phyloP scores from a whole-genome alignment of 345 rosid genomes.

The Raphanus sativus region DNA sequence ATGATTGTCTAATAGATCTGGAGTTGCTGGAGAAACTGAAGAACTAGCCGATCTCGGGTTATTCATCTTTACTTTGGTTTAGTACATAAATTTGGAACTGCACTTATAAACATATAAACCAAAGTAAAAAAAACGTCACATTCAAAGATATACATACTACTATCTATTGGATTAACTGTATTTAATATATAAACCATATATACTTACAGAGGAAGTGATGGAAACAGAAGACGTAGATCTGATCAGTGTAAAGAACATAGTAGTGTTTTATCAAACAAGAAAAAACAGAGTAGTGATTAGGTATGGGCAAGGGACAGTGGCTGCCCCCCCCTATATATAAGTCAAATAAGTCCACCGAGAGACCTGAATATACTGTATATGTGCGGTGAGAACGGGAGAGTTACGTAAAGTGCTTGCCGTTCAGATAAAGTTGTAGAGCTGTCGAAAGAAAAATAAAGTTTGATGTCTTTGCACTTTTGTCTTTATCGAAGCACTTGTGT shows the following conservation, averaged over 20 bases:
- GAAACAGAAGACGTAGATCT: conserved; percentile 28
- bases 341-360: conserved; percentile 4
- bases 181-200: neutral
- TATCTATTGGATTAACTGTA: neutral
- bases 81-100: conserved; percentile 3
- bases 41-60: conserved; percentile 14
- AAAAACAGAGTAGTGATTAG: conserved; percentile 17
- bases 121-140: neutral
- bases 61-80: conserved; percentile 18
- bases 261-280: neutral
- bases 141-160: neutral
- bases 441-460: conserved; percentile 10
- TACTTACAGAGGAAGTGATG: conserved; percentile 21
- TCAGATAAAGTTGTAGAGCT: conserved; percentile 6
- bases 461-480: conserved; percentile 23
- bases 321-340: neutral
- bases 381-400: neutral
- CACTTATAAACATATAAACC: neutral
- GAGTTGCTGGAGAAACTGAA: conserved; percentile 20
- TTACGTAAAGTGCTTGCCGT: conserved; percentile 3
- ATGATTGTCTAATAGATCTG: conserved; percentile 23
- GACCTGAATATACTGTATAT: neutral
- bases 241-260: conserved; percentile 8
- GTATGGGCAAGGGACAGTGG: neutral
- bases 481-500: conserved; percentile 13